Evolutionary conservation across 768 basidiomycete genomes (phyloP).

Genomic region (Mycena vitilis): DNA sequence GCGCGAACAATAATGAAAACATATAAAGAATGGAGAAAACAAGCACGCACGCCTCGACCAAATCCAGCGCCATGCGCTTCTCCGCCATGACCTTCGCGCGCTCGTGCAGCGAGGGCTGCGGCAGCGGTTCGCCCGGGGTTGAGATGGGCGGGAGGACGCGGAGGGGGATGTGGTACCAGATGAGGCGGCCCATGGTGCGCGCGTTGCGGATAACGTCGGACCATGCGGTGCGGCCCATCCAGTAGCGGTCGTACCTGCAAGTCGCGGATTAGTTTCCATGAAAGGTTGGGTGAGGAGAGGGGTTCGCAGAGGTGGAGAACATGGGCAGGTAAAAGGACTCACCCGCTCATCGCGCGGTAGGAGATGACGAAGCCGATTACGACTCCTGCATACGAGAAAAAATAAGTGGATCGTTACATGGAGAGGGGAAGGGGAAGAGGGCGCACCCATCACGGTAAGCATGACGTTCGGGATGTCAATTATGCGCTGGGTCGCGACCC

Average conservation of each 20-base stretch:
- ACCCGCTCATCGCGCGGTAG: slow-evolving; percentile 66
- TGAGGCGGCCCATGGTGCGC: slow-evolving; percentile 62
- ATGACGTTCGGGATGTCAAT: slow-evolving; percentile 52
- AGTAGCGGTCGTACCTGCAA: slow-evolving; percentile 69
- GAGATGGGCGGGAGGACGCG: slow-evolving; percentile 44
- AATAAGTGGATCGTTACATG: not conserved
- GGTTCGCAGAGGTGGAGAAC: too few species aligned
- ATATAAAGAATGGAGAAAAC: not conserved
- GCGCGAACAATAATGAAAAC: too few species aligned
- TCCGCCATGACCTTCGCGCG: slow-evolving; percentile 66
- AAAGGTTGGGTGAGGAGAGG: too few species aligned
- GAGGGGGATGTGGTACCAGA: slow-evolving; percentile 73
- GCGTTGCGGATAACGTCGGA: slow-evolving; percentile 65
- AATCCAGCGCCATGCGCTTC: slow-evolving; percentile 68
- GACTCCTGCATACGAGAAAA: slow-evolving; percentile 46
- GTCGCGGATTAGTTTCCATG: too few species aligned
- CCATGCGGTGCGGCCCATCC: slow-evolving; percentile 67
- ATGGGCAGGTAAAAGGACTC: not conserved
- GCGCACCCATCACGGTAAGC: slow-evolving; percentile 69
- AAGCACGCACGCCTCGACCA: slow-evolving; percentile 63
- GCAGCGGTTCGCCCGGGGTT: slow-evolving; percentile 36
- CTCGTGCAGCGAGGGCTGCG: slow-evolving; percentile 46
- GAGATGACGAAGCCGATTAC: slow-evolving; percentile 75
- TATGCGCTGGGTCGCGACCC: not conserved
- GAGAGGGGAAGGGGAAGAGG: not conserved